These are phyloP conservation scores for Eryngium alpinum DNA, from an alignment of 140 eudicot species.

Conservation along the genomic window DNA sequence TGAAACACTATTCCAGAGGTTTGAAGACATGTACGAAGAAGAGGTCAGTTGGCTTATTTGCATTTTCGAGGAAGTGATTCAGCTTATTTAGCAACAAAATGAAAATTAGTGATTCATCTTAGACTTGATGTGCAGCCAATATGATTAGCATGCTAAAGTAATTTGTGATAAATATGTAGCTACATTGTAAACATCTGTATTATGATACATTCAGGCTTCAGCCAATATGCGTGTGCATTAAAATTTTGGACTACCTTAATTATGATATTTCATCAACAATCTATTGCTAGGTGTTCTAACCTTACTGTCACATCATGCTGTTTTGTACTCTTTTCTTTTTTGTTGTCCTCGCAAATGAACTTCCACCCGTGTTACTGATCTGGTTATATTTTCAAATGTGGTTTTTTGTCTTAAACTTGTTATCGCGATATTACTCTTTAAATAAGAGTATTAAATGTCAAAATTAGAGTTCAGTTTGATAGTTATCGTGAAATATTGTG, in stretches of 20 bases:
- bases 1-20: slow-evolving; percentile 49
- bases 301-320: not conserved
- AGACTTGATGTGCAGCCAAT: too few species aligned
- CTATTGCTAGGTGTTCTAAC: not conserved
- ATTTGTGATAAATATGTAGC: not conserved
- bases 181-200: not conserved
- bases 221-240: too few species aligned
- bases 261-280: not conserved
- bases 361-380: not conserved
- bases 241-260: not conserved
- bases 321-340: not conserved
- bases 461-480: not conserved
- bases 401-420: not conserved
- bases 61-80: not conserved
- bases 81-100: not conserved
- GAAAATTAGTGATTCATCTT: not conserved
- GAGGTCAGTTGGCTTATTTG: slow-evolving; percentile 52
- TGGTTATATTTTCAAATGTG: not conserved
- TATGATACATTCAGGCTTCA: not conserved
- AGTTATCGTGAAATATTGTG: not conserved
- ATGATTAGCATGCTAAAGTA: not conserved
- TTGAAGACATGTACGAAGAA: slow-evolving; percentile 63
- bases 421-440: not conserved
- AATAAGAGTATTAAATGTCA: not conserved
- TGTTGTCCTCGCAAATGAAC: not conserved